phyloP scores from a whole-genome alignment of 2,329 filamentous ascomycete species.

The Fusarium albosuccineum region DNA sequence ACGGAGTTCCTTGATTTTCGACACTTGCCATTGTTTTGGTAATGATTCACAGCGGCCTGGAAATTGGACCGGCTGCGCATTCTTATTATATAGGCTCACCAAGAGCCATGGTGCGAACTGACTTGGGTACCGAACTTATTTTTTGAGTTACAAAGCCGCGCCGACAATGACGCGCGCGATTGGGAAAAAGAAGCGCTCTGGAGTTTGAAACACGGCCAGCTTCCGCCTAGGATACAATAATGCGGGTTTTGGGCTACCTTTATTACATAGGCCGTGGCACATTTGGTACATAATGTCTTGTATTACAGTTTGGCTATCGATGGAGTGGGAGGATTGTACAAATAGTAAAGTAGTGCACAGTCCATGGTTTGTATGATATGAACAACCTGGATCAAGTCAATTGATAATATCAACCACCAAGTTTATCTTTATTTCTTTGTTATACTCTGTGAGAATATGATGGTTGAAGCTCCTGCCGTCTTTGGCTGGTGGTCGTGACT shows the following conservation, averaged over 20 bases:
- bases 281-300: slow-evolving; percentile 48
- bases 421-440: too few species aligned
- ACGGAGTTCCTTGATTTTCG: slow-evolving; percentile 52
- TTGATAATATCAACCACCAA: neutral
- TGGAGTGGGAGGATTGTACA: slow-evolving; percentile 25
- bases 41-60: slow-evolving; percentile 30
- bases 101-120: slow-evolving; percentile 28
- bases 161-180: slow-evolving; percentile 26
- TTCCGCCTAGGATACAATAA: slow-evolving; percentile 24
- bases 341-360: slow-evolving; percentile 21
- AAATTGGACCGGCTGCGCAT: slow-evolving; percentile 16
- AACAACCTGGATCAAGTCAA: slow-evolving; percentile 13
- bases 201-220: slow-evolving; percentile 13
- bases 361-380: slow-evolving; percentile 30
- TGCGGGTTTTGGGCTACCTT: slow-evolving; percentile 1
- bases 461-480: too few species aligned
- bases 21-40: slow-evolving; percentile 37
- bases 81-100: slow-evolving; percentile 17
- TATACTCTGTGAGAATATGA: too few species aligned
- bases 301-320: slow-evolving; percentile 38
- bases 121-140: slow-evolving; percentile 23
- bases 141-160: slow-evolving; percentile 30
- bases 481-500: too few species aligned
- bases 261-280: slow-evolving; percentile 21
- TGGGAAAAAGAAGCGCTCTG: slow-evolving; percentile 34